Evolutionary conservation across 495 filamentous ascomycete genomes (phyloP).

Genomic region (Podospora appendiculata): DNA sequence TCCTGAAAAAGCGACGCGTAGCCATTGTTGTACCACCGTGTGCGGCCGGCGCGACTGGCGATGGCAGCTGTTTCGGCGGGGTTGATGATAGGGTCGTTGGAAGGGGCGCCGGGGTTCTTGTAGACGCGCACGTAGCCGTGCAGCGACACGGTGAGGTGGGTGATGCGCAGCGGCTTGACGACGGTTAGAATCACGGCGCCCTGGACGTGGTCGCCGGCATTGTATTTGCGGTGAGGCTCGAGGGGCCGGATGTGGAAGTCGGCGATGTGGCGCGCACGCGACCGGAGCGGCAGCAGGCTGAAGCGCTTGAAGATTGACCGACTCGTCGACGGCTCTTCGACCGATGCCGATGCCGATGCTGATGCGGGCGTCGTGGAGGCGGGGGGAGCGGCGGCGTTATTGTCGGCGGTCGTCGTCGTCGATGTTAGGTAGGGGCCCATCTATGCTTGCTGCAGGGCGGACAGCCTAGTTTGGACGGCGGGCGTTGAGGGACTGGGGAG

Average conservation of each 20-base stretch:
- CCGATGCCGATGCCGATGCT: slow-evolving; percentile 14
- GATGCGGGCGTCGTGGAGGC: slow-evolving; percentile 5
- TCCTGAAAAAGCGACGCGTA: slow-evolving; percentile 84
- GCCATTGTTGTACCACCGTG: slow-evolving; percentile 73
- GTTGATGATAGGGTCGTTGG: slow-evolving; percentile 46
- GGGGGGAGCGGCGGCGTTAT: slow-evolving; percentile 15
- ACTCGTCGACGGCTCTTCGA: slow-evolving; percentile 26
- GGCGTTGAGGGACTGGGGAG: not conserved
- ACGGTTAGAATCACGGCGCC: slow-evolving; percentile 77
- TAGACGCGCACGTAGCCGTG: slow-evolving; percentile 87
- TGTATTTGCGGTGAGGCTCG: slow-evolving; percentile 84
- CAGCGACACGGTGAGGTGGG: slow-evolving; percentile 80
- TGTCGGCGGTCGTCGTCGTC: slow-evolving; percentile 20
- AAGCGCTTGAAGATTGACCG: slow-evolving; percentile 39
- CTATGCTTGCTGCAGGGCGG: slow-evolving; percentile 17
- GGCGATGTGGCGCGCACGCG: slow-evolving; percentile 58
- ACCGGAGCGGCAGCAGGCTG: slow-evolving; percentile 54
- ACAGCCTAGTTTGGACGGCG: slow-evolving; percentile 6
- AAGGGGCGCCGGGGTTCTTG: slow-evolving; percentile 61
- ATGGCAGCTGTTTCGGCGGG: slow-evolving; percentile 30
- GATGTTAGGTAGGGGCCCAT: slow-evolving; percentile 22
- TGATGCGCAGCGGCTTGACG: slow-evolving; percentile 75
- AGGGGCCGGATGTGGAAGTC: slow-evolving; percentile 78
- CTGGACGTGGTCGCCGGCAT: slow-evolving; percentile 50
- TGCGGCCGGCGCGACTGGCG: slow-evolving; percentile 42